Conservation (phyloP, 805 yeast species). For the Kuraishia ogatae region DNA sequence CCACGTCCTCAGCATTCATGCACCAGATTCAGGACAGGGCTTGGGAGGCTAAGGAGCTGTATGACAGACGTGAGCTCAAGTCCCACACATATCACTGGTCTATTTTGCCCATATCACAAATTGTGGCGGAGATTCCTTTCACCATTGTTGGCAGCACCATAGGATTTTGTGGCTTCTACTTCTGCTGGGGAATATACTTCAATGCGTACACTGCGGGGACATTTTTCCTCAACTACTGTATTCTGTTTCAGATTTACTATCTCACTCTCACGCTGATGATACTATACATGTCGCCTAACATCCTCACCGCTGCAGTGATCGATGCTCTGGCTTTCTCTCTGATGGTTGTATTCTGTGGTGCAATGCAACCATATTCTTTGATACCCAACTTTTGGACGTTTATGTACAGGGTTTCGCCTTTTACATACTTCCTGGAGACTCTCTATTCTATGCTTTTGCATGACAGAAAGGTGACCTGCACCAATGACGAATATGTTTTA, state of each 20-base stretch:
- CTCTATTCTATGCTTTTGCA: slow-evolving; percentile 31
- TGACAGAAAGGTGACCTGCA: slow-evolving; percentile 27
- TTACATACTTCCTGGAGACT: slow-evolving; percentile 39
- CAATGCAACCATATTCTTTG: slow-evolving; percentile 31
- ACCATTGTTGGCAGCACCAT: slow-evolving; percentile 39
- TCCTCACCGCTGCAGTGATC: slow-evolving; percentile 32
- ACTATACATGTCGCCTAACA: slow-evolving; percentile 33
- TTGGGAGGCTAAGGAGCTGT: slow-evolving; percentile 48
- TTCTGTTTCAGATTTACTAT: slow-evolving; percentile 21
- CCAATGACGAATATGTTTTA: slow-evolving; percentile 24
- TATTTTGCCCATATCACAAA: slow-evolving; percentile 43
- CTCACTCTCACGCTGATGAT: slow-evolving; percentile 29
- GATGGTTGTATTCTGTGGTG: slow-evolving; percentile 27
- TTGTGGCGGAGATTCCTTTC: slow-evolving; percentile 54
- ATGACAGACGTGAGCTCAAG: slow-evolving; percentile 61
- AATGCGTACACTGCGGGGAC: slow-evolving; percentile 25
- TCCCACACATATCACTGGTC: slow-evolving; percentile 74
- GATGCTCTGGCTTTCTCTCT: slow-evolving; percentile 27
- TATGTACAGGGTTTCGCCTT: slow-evolving; percentile 37
- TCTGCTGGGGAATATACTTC: slow-evolving; percentile 16
- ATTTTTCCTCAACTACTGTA: slow-evolving; percentile 23
- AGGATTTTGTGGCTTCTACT: slow-evolving; percentile 30
- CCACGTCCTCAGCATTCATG: slow-evolving; percentile 50
- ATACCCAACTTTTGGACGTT: slow-evolving; percentile 44
- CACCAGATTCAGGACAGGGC: slow-evolving; percentile 60